Percentiles rank a stretch among this genome's conserved stretches.
phyloP scores from a whole-genome alignment of 768 basidiomycete genomes.

The Pisolithus sp. region DNA sequence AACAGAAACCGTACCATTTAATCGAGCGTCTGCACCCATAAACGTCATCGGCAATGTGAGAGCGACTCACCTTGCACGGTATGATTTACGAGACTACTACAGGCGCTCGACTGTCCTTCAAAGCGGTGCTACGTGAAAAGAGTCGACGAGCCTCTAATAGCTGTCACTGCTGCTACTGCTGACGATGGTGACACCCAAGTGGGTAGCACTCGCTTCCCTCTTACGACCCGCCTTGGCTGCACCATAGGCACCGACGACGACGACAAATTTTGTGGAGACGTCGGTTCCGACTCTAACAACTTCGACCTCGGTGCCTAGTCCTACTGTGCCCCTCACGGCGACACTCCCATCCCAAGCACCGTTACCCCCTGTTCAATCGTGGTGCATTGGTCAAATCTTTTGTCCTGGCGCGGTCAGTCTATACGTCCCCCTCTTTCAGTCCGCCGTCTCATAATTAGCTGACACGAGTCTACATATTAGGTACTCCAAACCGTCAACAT shows the following conservation, averaged over 20 bases:
- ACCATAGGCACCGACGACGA: constrained; percentile 3
- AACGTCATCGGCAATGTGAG: too few species aligned
- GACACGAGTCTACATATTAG: constrained; percentile 28
- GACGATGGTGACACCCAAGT: constrained; percentile 26
- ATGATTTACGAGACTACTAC: too few species aligned
- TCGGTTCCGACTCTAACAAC: constrained; percentile 35
- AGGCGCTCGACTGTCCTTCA: too few species aligned
- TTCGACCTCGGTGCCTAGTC: constrained; percentile 58
- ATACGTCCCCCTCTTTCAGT: too few species aligned
- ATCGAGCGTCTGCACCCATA: too few species aligned
- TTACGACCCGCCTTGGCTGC: constrained; percentile 11
- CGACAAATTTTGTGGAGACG: constrained; percentile 5
- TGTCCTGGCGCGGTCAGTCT: constrained; percentile 65
- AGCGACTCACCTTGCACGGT: too few species aligned
- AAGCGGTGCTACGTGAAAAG: too few species aligned
- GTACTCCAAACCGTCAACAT: constrained; percentile 82
- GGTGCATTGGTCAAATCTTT: constrained; percentile 76
- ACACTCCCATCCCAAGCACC: constrained; percentile 60
- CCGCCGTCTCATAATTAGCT: not conserved
- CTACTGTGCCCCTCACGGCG: constrained; percentile 48
- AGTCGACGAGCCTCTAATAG: too few species aligned
- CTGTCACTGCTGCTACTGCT: too few species aligned
- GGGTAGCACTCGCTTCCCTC: constrained; percentile 11
- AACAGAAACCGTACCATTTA: too few species aligned
- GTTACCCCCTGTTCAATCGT: constrained; percentile 62